A percentile compares a stretch with the other conserved stretches of the same genome.
These are phyloP conservation scores for Rhododendron henanense DNA, from an alignment of 148 eudicot species.

Conservation along the genomic window DNA sequence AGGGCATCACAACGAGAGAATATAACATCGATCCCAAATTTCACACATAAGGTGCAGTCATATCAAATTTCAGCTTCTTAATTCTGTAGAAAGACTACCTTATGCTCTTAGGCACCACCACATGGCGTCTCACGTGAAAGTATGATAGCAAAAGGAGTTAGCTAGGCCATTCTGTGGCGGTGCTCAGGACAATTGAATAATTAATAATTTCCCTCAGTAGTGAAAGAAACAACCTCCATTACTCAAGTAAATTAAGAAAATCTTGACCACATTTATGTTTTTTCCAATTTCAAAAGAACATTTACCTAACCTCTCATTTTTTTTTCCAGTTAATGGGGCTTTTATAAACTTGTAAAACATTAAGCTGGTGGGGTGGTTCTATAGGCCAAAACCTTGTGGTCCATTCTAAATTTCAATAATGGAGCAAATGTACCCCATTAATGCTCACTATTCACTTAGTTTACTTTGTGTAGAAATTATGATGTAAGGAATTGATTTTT, in stretches of 20 bases:
- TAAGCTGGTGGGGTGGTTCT: not conserved
- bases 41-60: too few species aligned
- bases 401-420: conserved; percentile 13
- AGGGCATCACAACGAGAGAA: not conserved
- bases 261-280: not conserved
- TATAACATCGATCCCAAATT: not conserved
- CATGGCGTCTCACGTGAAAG: not conserved
- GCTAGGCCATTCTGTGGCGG: not conserved
- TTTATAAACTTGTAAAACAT: not conserved
- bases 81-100: not conserved
- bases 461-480: not conserved
- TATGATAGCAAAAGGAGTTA: not conserved
- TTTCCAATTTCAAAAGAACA: not conserved
- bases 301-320: conserved; percentile 4
- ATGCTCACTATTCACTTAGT: not conserved
- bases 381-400: conserved; percentile 15
- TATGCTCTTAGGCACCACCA: not conserved
- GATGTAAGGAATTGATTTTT: too few species aligned
- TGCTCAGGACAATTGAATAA: not conserved
- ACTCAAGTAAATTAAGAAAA: not conserved
- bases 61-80: not conserved
- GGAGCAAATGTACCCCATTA: not conserved
- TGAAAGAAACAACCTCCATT: not conserved
- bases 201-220: not conserved
- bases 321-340: conserved; percentile 7